A percentile compares a stretch with the other conserved stretches of the same genome.
These are phyloP conservation scores for Collariella sp. DNA, from an alignment of 495 filamentous ascomycete genomes.

Conservation along the genomic window DNA sequence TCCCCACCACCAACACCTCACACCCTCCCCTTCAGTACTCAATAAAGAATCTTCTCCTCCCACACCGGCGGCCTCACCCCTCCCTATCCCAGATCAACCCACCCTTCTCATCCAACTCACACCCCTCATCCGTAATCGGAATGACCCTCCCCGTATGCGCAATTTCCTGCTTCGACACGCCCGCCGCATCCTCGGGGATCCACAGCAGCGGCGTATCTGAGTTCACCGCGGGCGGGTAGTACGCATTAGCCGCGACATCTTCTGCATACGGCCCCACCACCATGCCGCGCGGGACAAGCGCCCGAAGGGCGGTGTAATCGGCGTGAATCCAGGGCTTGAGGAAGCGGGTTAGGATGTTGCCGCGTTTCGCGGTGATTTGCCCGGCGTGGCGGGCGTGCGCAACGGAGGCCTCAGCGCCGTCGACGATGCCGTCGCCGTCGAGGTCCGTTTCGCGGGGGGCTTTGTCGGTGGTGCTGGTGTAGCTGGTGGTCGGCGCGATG, in stretches of 20 bases:
- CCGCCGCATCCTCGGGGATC: conserved; percentile 71
- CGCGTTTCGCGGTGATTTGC: conserved; percentile 26
- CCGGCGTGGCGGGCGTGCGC: conserved; percentile 16
- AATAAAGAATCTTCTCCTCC: conserved; percentile 58
- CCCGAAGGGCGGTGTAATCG: conserved; percentile 63
- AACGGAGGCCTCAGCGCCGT: conserved; percentile 17
- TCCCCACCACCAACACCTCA: background rate
- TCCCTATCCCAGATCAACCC: conserved; percentile 69
- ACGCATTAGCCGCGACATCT: conserved; percentile 59
- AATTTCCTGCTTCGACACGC: conserved; percentile 71
- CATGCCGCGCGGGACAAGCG: conserved; percentile 54
- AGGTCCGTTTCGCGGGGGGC: conserved; percentile 16
- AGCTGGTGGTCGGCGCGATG: conserved; percentile 13
- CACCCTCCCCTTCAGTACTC: conserved; percentile 2
- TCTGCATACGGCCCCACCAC: conserved; percentile 46
- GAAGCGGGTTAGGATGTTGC: conserved; percentile 54
- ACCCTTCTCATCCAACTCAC: conserved; percentile 70
- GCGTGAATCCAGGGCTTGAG: conserved; percentile 69
- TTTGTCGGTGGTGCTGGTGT: conserved; percentile 24
- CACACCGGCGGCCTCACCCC: conserved; percentile 66
- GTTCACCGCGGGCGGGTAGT: conserved; percentile 64
- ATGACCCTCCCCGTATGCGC: conserved; percentile 62
- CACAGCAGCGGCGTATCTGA: conserved; percentile 63
- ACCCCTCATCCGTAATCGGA: conserved; percentile 75
- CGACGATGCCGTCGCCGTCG: conserved; percentile 23